phyloP scores from a whole-genome alignment of 2,329 filamentous ascomycete species.

The Talaromyces atroroseus region DNA sequence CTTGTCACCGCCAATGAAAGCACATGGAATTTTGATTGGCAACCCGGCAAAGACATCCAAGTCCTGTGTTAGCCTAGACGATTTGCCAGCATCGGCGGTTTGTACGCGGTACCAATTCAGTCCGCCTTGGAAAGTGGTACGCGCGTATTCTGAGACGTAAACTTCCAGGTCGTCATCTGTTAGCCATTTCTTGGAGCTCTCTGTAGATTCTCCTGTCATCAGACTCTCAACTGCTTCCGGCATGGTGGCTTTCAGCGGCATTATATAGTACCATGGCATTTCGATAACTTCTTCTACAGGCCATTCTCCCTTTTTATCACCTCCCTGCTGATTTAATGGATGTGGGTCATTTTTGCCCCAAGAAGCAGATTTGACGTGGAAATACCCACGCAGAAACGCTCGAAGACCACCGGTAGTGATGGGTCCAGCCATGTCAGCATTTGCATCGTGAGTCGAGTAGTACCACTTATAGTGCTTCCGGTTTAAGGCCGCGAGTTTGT shows the following conservation, averaged over 20 bases:
- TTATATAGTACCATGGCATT: conserved; percentile 65
- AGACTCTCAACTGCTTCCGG: conserved; percentile 51
- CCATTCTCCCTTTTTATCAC: conserved; percentile 38
- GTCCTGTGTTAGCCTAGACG: conserved; percentile 43
- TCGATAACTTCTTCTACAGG: conserved; percentile 51
- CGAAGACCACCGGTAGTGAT: conserved; percentile 45
- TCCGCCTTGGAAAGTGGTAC: conserved; percentile 61
- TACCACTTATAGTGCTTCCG: conserved; percentile 68
- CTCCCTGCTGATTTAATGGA: conserved; percentile 34
- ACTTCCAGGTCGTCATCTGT: conserved; percentile 52
- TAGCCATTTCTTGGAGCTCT: conserved; percentile 48
- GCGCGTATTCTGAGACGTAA: conserved; percentile 56
- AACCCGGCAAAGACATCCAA: conserved; percentile 55
- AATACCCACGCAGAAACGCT: conserved; percentile 61
- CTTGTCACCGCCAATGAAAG: conserved; percentile 56
- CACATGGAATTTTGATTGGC: conserved; percentile 56
- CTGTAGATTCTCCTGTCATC: conserved; percentile 50
- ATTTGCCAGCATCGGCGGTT: conserved; percentile 31
- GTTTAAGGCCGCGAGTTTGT: conserved; percentile 48
- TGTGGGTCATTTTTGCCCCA: conserved; percentile 53
- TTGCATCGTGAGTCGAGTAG: conserved; percentile 34
- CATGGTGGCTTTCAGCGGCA: conserved; percentile 56
- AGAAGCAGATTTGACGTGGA: conserved; percentile 61
- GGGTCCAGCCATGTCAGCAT: conserved; percentile 30
- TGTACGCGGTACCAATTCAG: conserved; percentile 63